Evolutionary conservation across 2,329 filamentous ascomycete genomes (phyloP).

Genomic region (Penicillium sp.): DNA sequence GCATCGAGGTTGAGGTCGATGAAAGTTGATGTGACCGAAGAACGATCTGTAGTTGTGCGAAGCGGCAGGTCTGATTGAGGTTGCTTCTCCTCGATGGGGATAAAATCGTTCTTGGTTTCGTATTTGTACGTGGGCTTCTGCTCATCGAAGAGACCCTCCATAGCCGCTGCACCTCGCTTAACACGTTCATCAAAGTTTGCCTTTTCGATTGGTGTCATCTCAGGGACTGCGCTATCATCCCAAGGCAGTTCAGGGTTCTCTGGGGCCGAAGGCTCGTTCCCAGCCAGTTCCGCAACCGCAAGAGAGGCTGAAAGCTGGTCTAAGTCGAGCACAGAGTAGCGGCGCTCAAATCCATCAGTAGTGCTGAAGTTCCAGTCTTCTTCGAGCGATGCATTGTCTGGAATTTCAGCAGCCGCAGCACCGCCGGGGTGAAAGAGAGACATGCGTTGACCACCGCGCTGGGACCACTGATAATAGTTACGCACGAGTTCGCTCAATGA

Average conservation of each 20-base stretch:
- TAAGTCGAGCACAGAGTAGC: slow-evolving; percentile 45
- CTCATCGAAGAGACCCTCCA: slow-evolving; percentile 57
- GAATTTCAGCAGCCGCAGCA: slow-evolving; percentile 53
- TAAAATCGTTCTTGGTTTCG: slow-evolving; percentile 50
- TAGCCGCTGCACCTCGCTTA: slow-evolving; percentile 52
- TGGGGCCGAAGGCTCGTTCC: slow-evolving; percentile 34
- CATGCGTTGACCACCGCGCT: slow-evolving; percentile 45
- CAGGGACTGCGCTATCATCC: slow-evolving; percentile 28
- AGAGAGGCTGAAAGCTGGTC: slow-evolving; percentile 46
- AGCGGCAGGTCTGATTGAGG: slow-evolving; percentile 54
- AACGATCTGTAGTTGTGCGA: slow-evolving; percentile 43
- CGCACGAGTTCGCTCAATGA: slow-evolving; percentile 44
- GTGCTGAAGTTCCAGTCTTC: slow-evolving; percentile 65
- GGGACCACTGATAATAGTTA: slow-evolving; percentile 48
- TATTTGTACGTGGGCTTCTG: slow-evolving; percentile 56
- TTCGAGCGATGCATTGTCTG: slow-evolving; percentile 37
- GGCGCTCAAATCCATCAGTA: slow-evolving; percentile 56
- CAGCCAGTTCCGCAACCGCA: slow-evolving; percentile 37
- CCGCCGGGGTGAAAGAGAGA: slow-evolving; percentile 60
- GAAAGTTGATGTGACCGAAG: slow-evolving; percentile 46
- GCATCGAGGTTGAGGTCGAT: slow-evolving; percentile 57
- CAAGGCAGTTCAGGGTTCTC: slow-evolving; percentile 21
- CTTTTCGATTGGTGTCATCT: slow-evolving; percentile 43
- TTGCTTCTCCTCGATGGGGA: slow-evolving; percentile 40
- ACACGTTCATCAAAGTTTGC: slow-evolving; percentile 56